A percentile compares a stretch with the other conserved stretches of the same genome.
These are phyloP conservation scores for Phytopythium litorale DNA, from an alignment of 352 stramenopile genomes.

Conservation along the genomic window DNA sequence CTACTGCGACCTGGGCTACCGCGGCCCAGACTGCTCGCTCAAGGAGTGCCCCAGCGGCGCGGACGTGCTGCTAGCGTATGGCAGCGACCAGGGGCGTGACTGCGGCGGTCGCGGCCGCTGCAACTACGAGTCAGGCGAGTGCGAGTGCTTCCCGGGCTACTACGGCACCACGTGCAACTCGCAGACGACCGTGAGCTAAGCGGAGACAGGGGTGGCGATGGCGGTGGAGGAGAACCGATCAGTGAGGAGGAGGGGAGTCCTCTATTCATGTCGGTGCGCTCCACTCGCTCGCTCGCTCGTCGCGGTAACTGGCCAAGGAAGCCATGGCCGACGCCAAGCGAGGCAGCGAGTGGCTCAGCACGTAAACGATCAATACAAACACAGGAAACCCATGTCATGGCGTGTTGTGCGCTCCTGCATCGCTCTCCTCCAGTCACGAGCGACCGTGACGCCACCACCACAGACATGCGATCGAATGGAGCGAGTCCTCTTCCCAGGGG, in stretches of 20 bases:
- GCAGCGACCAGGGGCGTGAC: constrained; percentile 68
- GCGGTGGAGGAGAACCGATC: neutral
- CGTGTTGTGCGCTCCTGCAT: neutral
- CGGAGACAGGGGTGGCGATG: neutral
- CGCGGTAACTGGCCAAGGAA: neutral
- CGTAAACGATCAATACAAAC: constrained; percentile 5
- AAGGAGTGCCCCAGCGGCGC: constrained; percentile 92
- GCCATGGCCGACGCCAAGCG: neutral
- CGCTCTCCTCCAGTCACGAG: too few species aligned
- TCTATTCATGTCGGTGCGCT: neutral
- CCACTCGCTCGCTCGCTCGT: neutral
- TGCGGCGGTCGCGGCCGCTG: constrained; percentile 95
- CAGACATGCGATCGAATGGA: neutral
- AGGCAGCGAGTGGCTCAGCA: neutral
- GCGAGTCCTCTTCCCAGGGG: neutral
- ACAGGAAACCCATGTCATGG: neutral
- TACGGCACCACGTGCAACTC: constrained; percentile 91
- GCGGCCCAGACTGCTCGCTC: constrained; percentile 94
- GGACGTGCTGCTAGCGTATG: constrained; percentile 89
- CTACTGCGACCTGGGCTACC: constrained; percentile 93
- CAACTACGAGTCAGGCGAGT: constrained; percentile 92
- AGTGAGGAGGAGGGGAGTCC: neutral
- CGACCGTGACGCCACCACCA: neutral
- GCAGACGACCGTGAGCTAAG: constrained; percentile 80
- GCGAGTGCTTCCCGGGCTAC: constrained; percentile 94